Base-by-base conservation (phyloP, 2,329 filamentous ascomycete species). In the Fusarium sp. region DNA sequence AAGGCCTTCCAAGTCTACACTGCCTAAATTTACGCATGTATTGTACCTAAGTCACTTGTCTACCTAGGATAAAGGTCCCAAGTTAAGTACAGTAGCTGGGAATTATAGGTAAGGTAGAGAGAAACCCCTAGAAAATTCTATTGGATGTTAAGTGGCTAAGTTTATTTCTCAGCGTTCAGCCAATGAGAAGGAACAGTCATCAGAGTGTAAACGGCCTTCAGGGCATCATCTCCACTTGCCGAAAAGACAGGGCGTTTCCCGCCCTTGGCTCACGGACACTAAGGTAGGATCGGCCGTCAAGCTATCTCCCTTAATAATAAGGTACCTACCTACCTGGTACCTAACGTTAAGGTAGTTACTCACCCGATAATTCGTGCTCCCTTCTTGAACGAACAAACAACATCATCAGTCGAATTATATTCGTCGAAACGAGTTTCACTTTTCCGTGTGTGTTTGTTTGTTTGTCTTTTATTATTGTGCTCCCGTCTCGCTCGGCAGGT, bases 391-490 rank as follows among this genome's bases (percentile, higher is more conserved):
- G 31, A 22, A 35, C 41, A 68, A 68, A 59, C 58, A 54, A 28
- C 30, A 50, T 28, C 30, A 45, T 28, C 14, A 35, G 16, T 35
- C 28, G 28, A 51, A 35, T 39, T n/a, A 24, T 39, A 35, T 47
- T 41, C 58, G 38, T 48, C 41, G 22, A 44, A 51, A 55, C 56
- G 65, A 53, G 61, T 62, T 55, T 64, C 63, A 47, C 50, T 59
- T 61, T 60, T 42, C 68, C 68, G 71, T 72, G 71, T 68, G 68
- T 74, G 67, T 26, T 44, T 44, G 41, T 64, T 73, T 68, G 66
- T 54, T 35, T 31, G n/a, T 38, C 39, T 31, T 56, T 42, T 41
- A 56, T 28, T 45, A 57, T 47, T 55, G 60, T 64, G 45, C 56
- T 31, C 38, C 56, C 57, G 68, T 50, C 59, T 63, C 50, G 66